Evolutionary conservation across 164 flowering plant genomes (phyloP), one percentile per base, ranked within the genome.

Genomic region (Pachysandra terminalis): DNA sequence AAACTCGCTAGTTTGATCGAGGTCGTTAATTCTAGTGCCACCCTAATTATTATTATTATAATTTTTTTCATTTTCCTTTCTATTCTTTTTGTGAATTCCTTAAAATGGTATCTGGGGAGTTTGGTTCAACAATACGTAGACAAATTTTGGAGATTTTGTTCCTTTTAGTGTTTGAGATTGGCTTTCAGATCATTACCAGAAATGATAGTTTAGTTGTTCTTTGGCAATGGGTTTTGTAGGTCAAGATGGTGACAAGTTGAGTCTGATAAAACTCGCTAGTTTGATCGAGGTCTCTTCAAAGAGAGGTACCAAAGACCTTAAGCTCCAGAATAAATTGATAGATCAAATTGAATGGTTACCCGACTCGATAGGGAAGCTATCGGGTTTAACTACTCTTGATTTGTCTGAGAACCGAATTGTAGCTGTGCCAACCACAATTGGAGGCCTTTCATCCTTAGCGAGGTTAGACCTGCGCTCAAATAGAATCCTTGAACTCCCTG

Each of bases 301-400:
- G 83, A 93, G 89, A 69, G 96, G 92, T 1, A 77, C 81, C 13
- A 73, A 62, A 48, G 90, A 83, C 23, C 88, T 93, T 19, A 71
- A 80, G 73, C 87, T 93, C 19, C 84, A 78, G 57, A 75, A 70
- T 70, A 93, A 86, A 76, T 77, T 93, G 77, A 72, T 81, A 74
- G 93, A 87, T 65, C 85, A 85, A 64, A 63, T 90, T 35, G 90
- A 86, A 19, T 88, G 90, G 91, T 74, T 93, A 10, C 98, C 98
- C 21, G 98, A 89, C 40, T 87, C 98, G 1, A 76, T 93, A 16
- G 92, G 90, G 64, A 93, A 89, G 83, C 67, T 93, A 28, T 81
- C 93, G 0, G 63, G 84, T 66, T 78, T 93, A 77, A 64, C 76
- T 35, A 68, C 83, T 56, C 79, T 93, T 12, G 87, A 93, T 78